Evolutionary conservation across 192 early-diverging fungal genomes (phyloP).

Genomic region (Umbelopsis sp.): DNA sequence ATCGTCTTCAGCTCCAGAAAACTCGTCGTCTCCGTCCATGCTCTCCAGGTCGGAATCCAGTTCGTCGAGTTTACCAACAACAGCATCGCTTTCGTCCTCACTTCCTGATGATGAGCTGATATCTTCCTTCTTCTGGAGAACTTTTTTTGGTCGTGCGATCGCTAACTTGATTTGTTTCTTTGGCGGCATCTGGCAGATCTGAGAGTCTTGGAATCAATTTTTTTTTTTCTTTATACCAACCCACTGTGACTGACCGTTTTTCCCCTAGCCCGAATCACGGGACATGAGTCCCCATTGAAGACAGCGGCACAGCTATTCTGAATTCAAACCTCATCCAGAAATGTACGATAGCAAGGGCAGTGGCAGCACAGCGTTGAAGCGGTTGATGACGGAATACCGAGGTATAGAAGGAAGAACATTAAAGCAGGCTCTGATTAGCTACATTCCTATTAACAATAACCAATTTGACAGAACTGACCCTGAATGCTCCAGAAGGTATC

Average conservation of each 20-base stretch:
- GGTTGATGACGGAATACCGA: conserved; percentile 93
- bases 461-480: conserved; percentile 70
- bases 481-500: conserved; percentile 93
- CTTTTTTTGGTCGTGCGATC: not conserved
- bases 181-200: not conserved
- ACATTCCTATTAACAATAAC: not conserved
- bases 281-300: not conserved
- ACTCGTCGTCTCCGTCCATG: conserved; percentile 39
- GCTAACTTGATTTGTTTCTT: conserved; percentile 16
- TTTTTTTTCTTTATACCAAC: not conserved
- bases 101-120: not conserved
- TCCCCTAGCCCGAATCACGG: not conserved
- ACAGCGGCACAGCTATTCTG: not conserved
- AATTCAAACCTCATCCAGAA: not conserved
- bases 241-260: too few species aligned
- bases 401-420: conserved; percentile 42
- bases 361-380: conserved; percentile 81
- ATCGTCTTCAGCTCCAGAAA: conserved; percentile 37
- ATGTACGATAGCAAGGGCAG: conserved; percentile 34
- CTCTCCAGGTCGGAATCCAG: conserved; percentile 10
- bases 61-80: not conserved
- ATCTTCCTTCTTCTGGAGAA: not conserved
- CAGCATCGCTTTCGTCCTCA: not conserved
- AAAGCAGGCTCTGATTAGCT: too few species aligned
- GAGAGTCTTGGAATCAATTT: not conserved